Base-by-base conservation (phyloP, 1,284 basidiomycete species). In the Cutaneotrichosporon sp. region DNA sequence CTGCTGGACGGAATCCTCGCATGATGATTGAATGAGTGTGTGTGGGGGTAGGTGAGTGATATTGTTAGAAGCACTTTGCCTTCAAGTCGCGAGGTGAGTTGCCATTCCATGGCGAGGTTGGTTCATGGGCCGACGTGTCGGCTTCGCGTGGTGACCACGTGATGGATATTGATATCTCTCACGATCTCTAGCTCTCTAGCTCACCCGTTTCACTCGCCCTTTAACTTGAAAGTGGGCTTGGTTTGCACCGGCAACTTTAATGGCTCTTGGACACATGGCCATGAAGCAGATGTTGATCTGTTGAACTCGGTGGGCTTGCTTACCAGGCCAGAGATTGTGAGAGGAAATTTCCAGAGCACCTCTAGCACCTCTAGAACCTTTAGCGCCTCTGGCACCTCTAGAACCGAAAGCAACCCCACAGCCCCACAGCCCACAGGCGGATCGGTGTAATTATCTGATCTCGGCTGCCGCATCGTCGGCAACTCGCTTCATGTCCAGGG, bases 401-500 rank as follows among this genome's bases (percentile, higher is more conserved):
- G 10, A 1, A 14, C 14, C 40, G 14, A 18, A 18, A 46, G 18
- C 18, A 18, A 18, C 42, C 16, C 42, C 18, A 18, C 42, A 18
- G 42, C 11, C 18, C 18, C 18, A n/a, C 7, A 42, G 11, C 1
- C 14, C 5, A 5, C 40, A 13, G 40, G n/a, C 11, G 42, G 42
- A n/a, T 32, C 51, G 51, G 51, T 32, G 51, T 30, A 52, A 52
- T 52, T 32, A 52, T 52, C 51, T 52, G 9, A 32, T 52, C 51
- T 52, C 51, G 51, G 51, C 51, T 52, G 51, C 51, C 51, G 51
- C 30, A 13, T 18, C 30, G 30, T 52, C 51, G 51, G 51, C 51
- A 31, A 52, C 51, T 52, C 31, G 30, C 34, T 32, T 9, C 40
- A n/a, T 46, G 42, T 18, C 18, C 16, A 46, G 18, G 40, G 42